Base-by-base conservation (phyloP, 2,329 filamentous ascomycete genomes). In the Fusarium agapanthi region DNA sequence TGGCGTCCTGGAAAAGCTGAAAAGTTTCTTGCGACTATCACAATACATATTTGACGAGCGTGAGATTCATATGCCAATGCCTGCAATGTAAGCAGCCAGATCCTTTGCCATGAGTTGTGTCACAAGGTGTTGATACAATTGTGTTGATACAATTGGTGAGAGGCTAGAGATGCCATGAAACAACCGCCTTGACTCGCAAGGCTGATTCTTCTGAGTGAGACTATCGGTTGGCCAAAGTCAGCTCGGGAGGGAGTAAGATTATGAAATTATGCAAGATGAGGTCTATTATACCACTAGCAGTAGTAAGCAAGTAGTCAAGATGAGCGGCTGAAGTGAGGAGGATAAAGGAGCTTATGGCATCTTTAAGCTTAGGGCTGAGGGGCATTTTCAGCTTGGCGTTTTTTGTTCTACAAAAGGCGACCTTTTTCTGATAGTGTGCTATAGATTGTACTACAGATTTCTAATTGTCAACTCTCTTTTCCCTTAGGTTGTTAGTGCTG, bases 1-100 rank as follows among this genome's bases (percentile, higher is more conserved):
- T 61, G 73, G 73, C 75, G 71, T 72, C 71, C 68, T 67, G 74
- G 66, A 76, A 69, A 47, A 50, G 65, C 69, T 47, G 45, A 57
- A 60, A 47, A 75, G 41, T 48, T 56, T 32, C 61, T 56, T 38
- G 58, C 30, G 64, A 62, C 43, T 37, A 40, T 51, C 34, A 56
- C 24, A 51, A 35, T 56, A 15, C 34, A 32, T 41, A 24, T n/a
- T 51, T 47, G 43, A 35, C 41, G 53, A 57, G 55, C 43, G 40
- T 67, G 62, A 73, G 57, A 73, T 64, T 48, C 54, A 50, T 61
- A 51, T 58, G 55, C 30, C 45, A 48, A 45, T 38, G 34, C 32
- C 34, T 38, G 18, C 34, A 53, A 22, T 11, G 32, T 69, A 47
- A 72, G 69, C 65, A 48, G 57, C 44, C 53, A 56, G 40, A 50